A percentile compares a stretch with the other conserved stretches of the same genome.
phyloP scores from a whole-genome alignment of 2,329 filamentous ascomycete species.

The Trematosphaeria pertusa region DNA sequence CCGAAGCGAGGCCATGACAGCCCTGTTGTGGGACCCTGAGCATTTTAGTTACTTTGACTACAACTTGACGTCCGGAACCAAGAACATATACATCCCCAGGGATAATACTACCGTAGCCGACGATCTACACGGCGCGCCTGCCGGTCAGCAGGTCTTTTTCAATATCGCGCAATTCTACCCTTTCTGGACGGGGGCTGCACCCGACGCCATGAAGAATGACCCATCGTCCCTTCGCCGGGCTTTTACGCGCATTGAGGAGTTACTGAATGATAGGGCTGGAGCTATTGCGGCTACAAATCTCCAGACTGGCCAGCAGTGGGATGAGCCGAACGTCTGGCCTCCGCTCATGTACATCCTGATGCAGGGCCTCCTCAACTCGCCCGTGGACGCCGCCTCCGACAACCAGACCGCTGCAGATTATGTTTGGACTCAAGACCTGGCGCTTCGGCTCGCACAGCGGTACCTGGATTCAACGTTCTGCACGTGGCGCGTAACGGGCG shows the following conservation, averaged over 20 bases:
- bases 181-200: slow-evolving; percentile 73
- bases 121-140: slow-evolving; percentile 54
- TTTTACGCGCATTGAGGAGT: slow-evolving; percentile 61
- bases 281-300: slow-evolving; percentile 70
- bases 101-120: slow-evolving; percentile 50
- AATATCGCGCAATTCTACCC: slow-evolving; percentile 69
- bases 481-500: slow-evolving; percentile 73
- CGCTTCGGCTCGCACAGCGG: slow-evolving; percentile 67
- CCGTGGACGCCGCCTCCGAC: slow-evolving; percentile 61
- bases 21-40: slow-evolving; percentile 69
- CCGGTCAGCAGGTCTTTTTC: slow-evolving; percentile 65
- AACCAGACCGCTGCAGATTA: slow-evolving; percentile 51
- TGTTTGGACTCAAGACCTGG: slow-evolving; percentile 61
- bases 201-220: slow-evolving; percentile 63
- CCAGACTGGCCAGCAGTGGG: slow-evolving; percentile 70
- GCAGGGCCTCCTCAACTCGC: slow-evolving; percentile 66
- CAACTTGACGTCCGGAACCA: slow-evolving; percentile 66
- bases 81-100: slow-evolving; percentile 61
- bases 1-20: slow-evolving; percentile 68
- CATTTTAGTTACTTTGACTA: slow-evolving; percentile 72
- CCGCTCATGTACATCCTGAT: slow-evolving; percentile 71
- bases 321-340: slow-evolving; percentile 74
- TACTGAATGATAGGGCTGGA: slow-evolving; percentile 61
- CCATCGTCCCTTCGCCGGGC: slow-evolving; percentile 63
- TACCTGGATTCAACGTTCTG: slow-evolving; percentile 73